Evolutionary conservation across 768 basidiomycete species (phyloP), one percentile per base, ranked within the genome.

Genomic region (Boletus vermiculosoides): DNA sequence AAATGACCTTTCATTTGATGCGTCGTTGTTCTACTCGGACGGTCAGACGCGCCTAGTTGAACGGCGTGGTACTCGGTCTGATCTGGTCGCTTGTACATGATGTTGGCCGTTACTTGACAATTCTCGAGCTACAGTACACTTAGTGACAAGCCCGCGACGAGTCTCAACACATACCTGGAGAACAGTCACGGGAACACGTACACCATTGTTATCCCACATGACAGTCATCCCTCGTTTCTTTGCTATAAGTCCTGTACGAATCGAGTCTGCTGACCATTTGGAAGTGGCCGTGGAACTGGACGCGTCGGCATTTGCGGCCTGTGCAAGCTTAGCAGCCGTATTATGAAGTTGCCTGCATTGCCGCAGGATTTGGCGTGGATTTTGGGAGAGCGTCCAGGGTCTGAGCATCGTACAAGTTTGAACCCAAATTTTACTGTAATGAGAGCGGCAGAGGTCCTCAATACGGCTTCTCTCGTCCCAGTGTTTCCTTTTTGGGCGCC

Each of bases 201-300:
- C 85, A 25, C 97, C 97, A 56, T 92, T 87, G 69, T 89, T 83
- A 68, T 94, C 91, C 92, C 93, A 98, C 66, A 98, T 76, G 15
- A 83, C 83, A 11, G 92, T 89, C 97, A 98, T 98, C 45, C 97
- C 97, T 54, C 93, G 85, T 78, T 99, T 99, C 56, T 88, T 83
- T 25, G 94, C 96, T 71, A 99, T 88, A 59, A 97, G 78, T 9
- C 97, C 97, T 0, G 94, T 96, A 55, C 97, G 83, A 60, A 90
- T 82, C 8, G 92, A 94, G 58, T 81, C 78, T 46, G 95, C 86
- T 5, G 85, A 85, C 95, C 95, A 97, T 81, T 89, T 87, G 12
- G 77, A 58, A 39, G 76, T 64, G 16, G 67, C 54, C 10, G 66
- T 56, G 5, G 67, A 57, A 28, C 61, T 31, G n/a, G 73, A 60